These are phyloP conservation scores for Chionographis japonica DNA, from an alignment of 106 monocot species.

Conservation along the genomic window DNA sequence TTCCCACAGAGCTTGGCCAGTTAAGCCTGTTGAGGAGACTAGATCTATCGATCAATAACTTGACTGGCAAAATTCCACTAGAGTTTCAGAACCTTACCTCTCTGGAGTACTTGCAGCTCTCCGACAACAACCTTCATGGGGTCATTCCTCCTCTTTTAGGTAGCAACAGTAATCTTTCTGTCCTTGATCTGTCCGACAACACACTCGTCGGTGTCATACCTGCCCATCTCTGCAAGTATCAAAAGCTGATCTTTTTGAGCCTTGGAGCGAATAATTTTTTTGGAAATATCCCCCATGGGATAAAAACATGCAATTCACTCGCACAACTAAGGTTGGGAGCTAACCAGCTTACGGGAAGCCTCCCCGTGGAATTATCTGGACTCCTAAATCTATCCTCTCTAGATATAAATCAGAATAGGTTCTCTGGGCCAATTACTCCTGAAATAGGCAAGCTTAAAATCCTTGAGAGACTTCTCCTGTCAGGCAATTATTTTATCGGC, in stretches of 20 bases:
- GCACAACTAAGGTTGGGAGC: conserved; percentile 56
- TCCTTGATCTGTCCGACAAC: conserved; percentile 72
- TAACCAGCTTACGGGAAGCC: conserved; percentile 66
- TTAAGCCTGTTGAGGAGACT: conserved; percentile 42
- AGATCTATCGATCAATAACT: conserved; percentile 70
- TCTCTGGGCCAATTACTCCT: conserved; percentile 64
- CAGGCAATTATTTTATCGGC: conserved; percentile 66
- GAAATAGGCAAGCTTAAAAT: conserved; percentile 64
- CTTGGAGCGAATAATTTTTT: conserved; percentile 56
- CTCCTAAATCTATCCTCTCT: conserved; percentile 53
- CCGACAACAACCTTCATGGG: conserved; percentile 53
- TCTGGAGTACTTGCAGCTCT: conserved; percentile 62
- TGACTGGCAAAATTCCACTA: conserved; percentile 56
- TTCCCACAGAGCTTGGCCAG: conserved; percentile 56
- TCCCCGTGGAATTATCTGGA: conserved; percentile 58
- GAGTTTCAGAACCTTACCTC: conserved; percentile 58
- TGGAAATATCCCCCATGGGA: conserved; percentile 69
- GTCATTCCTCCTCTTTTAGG: conserved; percentile 68
- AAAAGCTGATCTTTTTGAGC: conserved; percentile 57
- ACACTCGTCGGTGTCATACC: conserved; percentile 51
- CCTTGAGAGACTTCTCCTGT: conserved; percentile 55
- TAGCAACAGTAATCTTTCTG: conserved; percentile 51
- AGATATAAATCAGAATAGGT: conserved; percentile 62
- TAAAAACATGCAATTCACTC: conserved; percentile 57
- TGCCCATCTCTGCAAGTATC: conserved; percentile 46